Evolutionary conservation across 768 basidiomycete genomes (phyloP).

Genomic region (Leucocoprinus sp.): DNA sequence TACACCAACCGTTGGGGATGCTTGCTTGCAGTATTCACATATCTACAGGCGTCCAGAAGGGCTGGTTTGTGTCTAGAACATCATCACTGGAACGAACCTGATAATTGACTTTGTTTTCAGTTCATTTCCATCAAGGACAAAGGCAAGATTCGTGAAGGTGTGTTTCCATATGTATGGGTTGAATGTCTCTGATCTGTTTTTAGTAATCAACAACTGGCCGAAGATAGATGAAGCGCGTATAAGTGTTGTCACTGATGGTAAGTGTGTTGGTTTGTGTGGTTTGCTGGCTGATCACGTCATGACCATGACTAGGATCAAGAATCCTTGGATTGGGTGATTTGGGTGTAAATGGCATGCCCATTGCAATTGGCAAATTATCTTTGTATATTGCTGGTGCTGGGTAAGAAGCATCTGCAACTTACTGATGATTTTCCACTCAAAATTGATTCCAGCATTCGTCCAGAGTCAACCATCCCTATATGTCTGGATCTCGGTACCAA

Average conservation of each 20-base stretch:
- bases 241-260: slow-evolving; percentile 87
- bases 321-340: slow-evolving; percentile 86
- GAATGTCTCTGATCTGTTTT: not conserved
- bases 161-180: slow-evolving; percentile 4
- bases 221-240: slow-evolving; percentile 72
- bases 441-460: slow-evolving; percentile 48
- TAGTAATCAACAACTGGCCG: slow-evolving; percentile 67
- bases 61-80: slow-evolving; percentile 42
- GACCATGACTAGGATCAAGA: slow-evolving; percentile 49
- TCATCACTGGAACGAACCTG: too few species aligned
- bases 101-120: too few species aligned
- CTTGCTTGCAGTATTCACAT: slow-evolving; percentile 76
- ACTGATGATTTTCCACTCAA: not conserved
- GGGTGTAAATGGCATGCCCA: slow-evolving; percentile 80
- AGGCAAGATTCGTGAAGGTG: slow-evolving; percentile 58
- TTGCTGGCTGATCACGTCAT: slow-evolving; percentile 18
- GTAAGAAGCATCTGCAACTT: slow-evolving; percentile 29
- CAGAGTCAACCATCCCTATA: slow-evolving; percentile 73
- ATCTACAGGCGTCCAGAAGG: slow-evolving; percentile 73
- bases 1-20: slow-evolving; percentile 89
- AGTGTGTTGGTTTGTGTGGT: not conserved
- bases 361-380: slow-evolving; percentile 88
- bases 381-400: slow-evolving; percentile 88
- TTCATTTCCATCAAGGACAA: slow-evolving; percentile 70
- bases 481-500: slow-evolving; percentile 88